Percentiles rank a stretch among this genome's conserved stretches.
Conservation (phyloP, 2,329 filamentous ascomycete genomes). For the Drechslerella stenobrocha region DNA sequence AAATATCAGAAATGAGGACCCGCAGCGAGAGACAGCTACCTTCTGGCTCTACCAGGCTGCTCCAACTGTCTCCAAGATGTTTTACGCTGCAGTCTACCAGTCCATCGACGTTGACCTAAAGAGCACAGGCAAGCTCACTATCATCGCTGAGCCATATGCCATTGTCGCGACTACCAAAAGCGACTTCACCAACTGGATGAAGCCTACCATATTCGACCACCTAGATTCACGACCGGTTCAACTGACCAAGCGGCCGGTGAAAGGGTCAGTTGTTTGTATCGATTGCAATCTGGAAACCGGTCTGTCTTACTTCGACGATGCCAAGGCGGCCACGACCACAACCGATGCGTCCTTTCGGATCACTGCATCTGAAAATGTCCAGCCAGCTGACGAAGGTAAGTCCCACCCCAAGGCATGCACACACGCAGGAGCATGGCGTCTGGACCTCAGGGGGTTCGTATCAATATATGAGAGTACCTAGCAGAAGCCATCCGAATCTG, state of each 20-base stretch:
- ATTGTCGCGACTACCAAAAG: constrained; percentile 7
- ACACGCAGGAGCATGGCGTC: too few species aligned
- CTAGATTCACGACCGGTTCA: constrained; percentile 11
- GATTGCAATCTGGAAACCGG: not conserved
- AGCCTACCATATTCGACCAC: not conserved
- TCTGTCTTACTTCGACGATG: constrained; percentile 15
- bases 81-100: constrained; percentile 10
- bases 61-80: constrained; percentile 5
- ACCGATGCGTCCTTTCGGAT: constrained; percentile 24
- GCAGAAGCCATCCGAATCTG: too few species aligned
- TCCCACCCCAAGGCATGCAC: not conserved
- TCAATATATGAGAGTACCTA: too few species aligned
- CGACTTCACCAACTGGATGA: not conserved
- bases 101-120: not conserved
- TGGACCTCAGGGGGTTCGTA: too few species aligned
- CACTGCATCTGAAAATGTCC: constrained; percentile 8
- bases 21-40: not conserved
- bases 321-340: constrained; percentile 6
- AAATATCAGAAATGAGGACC: constrained; percentile 16
- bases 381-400: constrained; percentile 10
- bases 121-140: constrained; percentile 1
- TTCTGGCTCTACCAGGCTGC: constrained; percentile 16
- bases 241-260: constrained; percentile 23
- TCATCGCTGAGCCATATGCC: constrained; percentile 15
- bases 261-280: constrained; percentile 20